Percentiles rank a stretch among this genome's conserved stretches.
These are phyloP conservation scores for Plasmodium falciparum DNA, from an alignment of 169 alveolate genomes.

Conservation along the genomic window DNA sequence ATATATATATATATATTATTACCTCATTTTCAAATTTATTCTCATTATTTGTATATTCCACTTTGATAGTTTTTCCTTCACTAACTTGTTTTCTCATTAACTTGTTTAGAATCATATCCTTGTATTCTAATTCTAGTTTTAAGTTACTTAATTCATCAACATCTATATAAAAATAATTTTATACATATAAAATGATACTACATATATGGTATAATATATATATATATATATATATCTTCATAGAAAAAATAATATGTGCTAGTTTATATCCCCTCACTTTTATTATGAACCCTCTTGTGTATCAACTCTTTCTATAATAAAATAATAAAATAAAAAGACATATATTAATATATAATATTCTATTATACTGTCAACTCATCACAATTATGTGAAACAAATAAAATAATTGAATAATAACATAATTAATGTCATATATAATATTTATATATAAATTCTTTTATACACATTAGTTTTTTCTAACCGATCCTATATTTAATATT, in stretches of 20 bases:
- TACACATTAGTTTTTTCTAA: constrained; percentile 3
- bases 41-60: not conserved
- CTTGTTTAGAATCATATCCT: constrained; percentile 69
- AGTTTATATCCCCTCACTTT: not conserved
- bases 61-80: not conserved
- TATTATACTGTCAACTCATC: not conserved
- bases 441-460: not conserved
- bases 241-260: not conserved
- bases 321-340: not conserved
- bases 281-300: constrained; percentile 7
- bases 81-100: constrained; percentile 15
- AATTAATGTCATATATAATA: not conserved
- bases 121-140: constrained; percentile 64
- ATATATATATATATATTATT: not conserved
- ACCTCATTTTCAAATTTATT: constrained; percentile 6
- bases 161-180: constrained; percentile 9
- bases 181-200: not conserved
- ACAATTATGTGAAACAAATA: not conserved
- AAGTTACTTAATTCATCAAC: constrained; percentile 4
- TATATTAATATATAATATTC: not conserved
- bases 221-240: not conserved
- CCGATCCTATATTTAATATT: constrained; percentile 46
- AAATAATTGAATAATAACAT: not conserved
- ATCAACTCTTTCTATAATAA: constrained; percentile 4
- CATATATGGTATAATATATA: not conserved